Evolutionary conservation across 768 basidiomycete species (phyloP), one percentile per base, ranked within the genome.

Genomic region (Tricholomella constricta): DNA sequence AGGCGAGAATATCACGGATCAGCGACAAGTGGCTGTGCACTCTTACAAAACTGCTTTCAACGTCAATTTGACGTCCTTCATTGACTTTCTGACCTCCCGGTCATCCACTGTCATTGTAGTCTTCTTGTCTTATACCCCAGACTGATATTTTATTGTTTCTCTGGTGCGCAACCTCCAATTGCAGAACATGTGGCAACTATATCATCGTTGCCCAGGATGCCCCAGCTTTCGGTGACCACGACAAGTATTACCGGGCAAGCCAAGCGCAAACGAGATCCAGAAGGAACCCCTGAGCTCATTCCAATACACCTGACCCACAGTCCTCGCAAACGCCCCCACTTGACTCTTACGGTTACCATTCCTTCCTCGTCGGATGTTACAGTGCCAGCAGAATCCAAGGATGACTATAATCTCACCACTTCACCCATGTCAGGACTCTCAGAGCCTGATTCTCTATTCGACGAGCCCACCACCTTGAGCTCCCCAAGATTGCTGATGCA

Each of bases 401-500:
- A 46, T 20, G 32, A 56, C 35, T 42, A 51, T 29, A 37, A 48
- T n/a, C 34, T 43, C 26, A 22, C 23, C 22, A 51, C 27, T 19
- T 48, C 50, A 40, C 47, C 48, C 6, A 23, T 59, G 41, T 62
- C 62, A 29, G 62, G 56, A 23, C 52, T 61, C 20, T 63, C 62
- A 7, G 58, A 59, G 58, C 62, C 64, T 17, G 67, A 83, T 59
- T 83, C 83, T 5, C 67, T 84, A 25, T 83, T 83, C 56, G 83
- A 84, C 47, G 79, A 61, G 27, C 44, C 45, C 3, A 52, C 43
- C 36, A 38, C 51, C 34, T 36, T 47, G 26, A 29, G 17, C 7
- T 31, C 51, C 15, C 6, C 38, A 17, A 41, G 47, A 1, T 20
- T 17, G 4, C 36, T 51, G 10, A 22, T 27, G n/a, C 29, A 37